Conservation (phyloP, 2,329 filamentous ascomycete genomes). For the Cladosporium sp. region DNA sequence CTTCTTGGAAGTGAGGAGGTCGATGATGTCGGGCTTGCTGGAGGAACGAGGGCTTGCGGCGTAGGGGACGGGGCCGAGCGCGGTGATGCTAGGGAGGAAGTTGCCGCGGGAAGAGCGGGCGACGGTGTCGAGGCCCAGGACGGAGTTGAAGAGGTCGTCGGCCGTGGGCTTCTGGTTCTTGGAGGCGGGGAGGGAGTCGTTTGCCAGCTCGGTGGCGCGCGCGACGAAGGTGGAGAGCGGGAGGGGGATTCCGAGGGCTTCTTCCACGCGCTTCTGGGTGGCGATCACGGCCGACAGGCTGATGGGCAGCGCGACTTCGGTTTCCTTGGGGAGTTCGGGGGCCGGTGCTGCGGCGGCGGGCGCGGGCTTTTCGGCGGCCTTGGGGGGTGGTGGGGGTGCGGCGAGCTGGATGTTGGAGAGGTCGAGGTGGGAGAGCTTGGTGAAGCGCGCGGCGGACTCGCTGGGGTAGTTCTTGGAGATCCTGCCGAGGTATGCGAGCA, state of each 20-base stretch:
- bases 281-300: slow-evolving; percentile 74
- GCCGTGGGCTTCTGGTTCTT: slow-evolving; percentile 61
- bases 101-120: slow-evolving; percentile 50
- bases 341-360: slow-evolving; percentile 31
- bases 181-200: slow-evolving; percentile 72
- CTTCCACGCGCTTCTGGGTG: slow-evolving; percentile 73
- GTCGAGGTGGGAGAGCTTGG: slow-evolving; percentile 77
- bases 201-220: slow-evolving; percentile 79
- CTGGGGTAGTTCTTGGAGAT: slow-evolving; percentile 69
- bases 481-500: slow-evolving; percentile 80
- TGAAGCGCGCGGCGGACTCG: slow-evolving; percentile 64
- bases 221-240: slow-evolving; percentile 83
- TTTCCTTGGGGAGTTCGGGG: slow-evolving; percentile 42
- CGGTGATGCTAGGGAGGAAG: slow-evolving; percentile 68
- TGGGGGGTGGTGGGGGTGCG: slow-evolving; percentile 28
- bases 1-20: slow-evolving; percentile 59
- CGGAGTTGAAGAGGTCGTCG: slow-evolving; percentile 82
- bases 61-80: slow-evolving; percentile 44
- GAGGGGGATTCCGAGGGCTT: slow-evolving; percentile 71
- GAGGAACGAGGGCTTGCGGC: slow-evolving; percentile 22
- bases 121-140: slow-evolving; percentile 65
- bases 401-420: slow-evolving; percentile 91
- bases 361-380: slow-evolving; percentile 42
- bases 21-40: slow-evolving; percentile 72
- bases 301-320: slow-evolving; percentile 66